phyloP scores from a whole-genome alignment of 352 stramenopile genomes.

The Globisporangium okanoganense region DNA sequence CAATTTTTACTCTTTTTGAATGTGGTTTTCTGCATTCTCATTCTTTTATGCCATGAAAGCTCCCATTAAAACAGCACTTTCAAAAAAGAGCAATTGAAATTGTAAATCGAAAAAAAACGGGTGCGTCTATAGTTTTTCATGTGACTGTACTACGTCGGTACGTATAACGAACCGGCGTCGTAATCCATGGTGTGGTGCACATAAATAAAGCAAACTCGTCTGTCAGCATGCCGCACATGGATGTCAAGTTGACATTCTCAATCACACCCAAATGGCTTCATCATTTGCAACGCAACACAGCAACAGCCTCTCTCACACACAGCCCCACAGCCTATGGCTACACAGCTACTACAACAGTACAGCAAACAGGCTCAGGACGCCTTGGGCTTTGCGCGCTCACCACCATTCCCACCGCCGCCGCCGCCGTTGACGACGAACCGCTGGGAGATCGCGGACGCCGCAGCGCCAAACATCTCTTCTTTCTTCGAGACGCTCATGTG shows the following conservation, averaged over 20 bases:
- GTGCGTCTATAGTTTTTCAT: too few relatives aligned
- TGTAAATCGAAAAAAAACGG: too few relatives aligned
- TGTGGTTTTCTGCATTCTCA: too few relatives aligned
- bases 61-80: too few relatives aligned
- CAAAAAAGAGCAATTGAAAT: too few relatives aligned
- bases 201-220: not conserved
- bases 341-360: not conserved
- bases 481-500: conserved; percentile 81
- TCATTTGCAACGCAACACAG: not conserved
- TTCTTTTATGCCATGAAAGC: too few relatives aligned
- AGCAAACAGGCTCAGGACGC: conserved; percentile 14
- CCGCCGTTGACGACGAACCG: conserved; percentile 58
- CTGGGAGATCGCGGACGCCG: conserved; percentile 73
- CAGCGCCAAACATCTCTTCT: conserved; percentile 79
- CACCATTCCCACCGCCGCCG: conserved; percentile 7
- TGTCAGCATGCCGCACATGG: too few relatives aligned
- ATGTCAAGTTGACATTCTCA: too few relatives aligned
- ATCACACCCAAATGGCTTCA: not conserved
- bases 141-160: not conserved
- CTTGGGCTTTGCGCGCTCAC: conserved; percentile 21
- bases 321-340: not conserved
- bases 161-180: not conserved
- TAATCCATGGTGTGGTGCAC: not conserved
- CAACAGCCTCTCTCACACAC: not conserved
- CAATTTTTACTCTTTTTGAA: too few relatives aligned